Evolutionary conservation across 2,329 filamentous ascomycete species (phyloP), one percentile per base, ranked within the genome.

Genomic region (Xylariaceae sp.): DNA sequence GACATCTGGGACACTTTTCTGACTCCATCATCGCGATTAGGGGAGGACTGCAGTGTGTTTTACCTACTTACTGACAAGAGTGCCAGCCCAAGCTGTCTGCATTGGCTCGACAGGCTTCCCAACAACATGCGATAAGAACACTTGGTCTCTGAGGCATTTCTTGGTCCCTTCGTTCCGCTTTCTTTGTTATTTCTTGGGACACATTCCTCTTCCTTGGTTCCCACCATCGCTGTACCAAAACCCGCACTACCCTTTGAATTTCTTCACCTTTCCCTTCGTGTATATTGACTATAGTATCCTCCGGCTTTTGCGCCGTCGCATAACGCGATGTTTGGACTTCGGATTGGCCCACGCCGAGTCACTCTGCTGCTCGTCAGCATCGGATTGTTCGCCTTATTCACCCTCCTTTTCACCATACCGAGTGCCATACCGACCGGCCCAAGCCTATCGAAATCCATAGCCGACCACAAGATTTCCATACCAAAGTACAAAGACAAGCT

Each of bases 351-450:
- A 17, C 73, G 76, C 35, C 75, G 74, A 41, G 61, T 80, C 48
- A 72, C 72, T 15, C 57, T 75, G 39, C 63, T 81, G 17, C 64
- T 82, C 31, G 63, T 71, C 42, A 57, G 64, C 41, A 63, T 82
- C 34, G 68, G 72, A 44, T 48, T 79, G 30, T 74, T 80, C 50
- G 75, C 74, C 44, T 53, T 81, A 43, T 66, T 75, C 51, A 70
- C 69, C 34, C 66, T 79, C 38, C 63, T 81, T 48, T 68, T 76
- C 47, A 72, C 70, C 12, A 61, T 80, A 9, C 72, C 74, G 15
- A 68, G 64, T 48, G 59, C 65, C 26, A 65, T 76, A 38, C 70
- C 71, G n/a, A 60, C 67, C 1, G 67, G 71, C 15, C 68, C 72
- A 19, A 71, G 68, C 38, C 62, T 77, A n/a, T 70, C 69, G 37